These are phyloP conservation scores for Xylaria curta DNA, from an alignment of 495 filamentous ascomycete genomes.

Conservation along the genomic window DNA sequence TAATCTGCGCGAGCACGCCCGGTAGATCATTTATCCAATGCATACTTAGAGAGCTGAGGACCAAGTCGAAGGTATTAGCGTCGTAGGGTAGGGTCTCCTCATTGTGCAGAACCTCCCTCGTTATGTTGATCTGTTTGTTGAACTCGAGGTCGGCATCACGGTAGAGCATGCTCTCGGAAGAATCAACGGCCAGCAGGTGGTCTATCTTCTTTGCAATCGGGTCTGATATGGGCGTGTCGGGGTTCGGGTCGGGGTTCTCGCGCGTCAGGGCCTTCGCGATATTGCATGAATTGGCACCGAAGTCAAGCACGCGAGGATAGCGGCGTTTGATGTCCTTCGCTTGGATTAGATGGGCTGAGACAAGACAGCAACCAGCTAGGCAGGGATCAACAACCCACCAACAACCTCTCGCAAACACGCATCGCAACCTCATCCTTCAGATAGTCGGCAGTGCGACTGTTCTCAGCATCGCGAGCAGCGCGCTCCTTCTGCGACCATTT, in stretches of 20 bases:
- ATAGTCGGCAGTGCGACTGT: conserved; percentile 84
- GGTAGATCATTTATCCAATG: conserved; percentile 99
- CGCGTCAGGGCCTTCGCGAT: conserved; percentile 79
- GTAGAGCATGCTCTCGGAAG: conserved; percentile 76
- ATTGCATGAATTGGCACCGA: conserved; percentile 95
- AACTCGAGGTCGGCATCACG: conserved; percentile 80
- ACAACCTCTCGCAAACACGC: conserved; percentile 83
- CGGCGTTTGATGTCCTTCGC: conserved; percentile 85
- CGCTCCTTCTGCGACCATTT: conserved; percentile 94
- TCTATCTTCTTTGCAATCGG: conserved; percentile 71
- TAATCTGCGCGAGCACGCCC: conserved; percentile 77
- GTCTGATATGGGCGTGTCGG: conserved; percentile 56
- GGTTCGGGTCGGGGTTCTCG: conserved; percentile 67
- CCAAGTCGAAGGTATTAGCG: conserved; percentile 82
- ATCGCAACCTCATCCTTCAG: conserved; percentile 88
- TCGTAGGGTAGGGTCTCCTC: conserved; percentile 78
- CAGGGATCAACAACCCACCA: conserved; percentile 58
- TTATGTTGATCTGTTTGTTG: conserved; percentile 73
- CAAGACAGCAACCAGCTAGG: neutral
- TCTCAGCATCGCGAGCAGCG: conserved; percentile 71
- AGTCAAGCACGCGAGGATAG: conserved; percentile 85
- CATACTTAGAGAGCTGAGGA: conserved; percentile 83
- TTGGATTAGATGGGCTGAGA: neutral
- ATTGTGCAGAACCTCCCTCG: conserved; percentile 72
- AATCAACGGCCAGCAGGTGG: conserved; percentile 79